Base-by-base conservation (phyloP, 2,329 filamentous ascomycete genomes). In the Claviceps pazoutovae region DNA sequence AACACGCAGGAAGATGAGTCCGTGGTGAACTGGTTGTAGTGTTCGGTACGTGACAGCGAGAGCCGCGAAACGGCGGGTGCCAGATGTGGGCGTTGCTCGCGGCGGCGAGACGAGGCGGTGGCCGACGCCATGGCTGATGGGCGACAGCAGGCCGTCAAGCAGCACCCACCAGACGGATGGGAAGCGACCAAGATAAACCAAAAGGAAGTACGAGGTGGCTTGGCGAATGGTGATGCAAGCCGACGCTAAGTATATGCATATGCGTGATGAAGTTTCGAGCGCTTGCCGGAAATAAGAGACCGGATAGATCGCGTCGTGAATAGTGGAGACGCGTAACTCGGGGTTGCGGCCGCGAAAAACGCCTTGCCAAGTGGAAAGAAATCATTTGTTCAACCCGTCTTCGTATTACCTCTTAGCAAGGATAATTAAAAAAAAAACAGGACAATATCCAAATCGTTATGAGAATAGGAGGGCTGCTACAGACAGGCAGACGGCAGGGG, bases 11-110 rank as follows among this genome's bases (percentile, higher is more conserved):
- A 78, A 36, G 75, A 72, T 55, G 83, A 83, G 53, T 88, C 88
- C 61, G 84, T 80, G 63, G 93, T 86, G 47, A 88, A 93, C 56
- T 88, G 84, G 64, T 85, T 84, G 62, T 89, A 86, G 59, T 88
- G 82, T 66, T 86, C 85, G 41, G 68, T 67, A 57, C 83, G 75
- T 23, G 74, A 74, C 51, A 73, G 68, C 14, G 76, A 74, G 53
- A 80, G 75, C 62, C 82, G 80, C 56, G 83, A 78, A 60, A 84
- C 66, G 71, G 89, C 67, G 63, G 82, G 74, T 14, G 66, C 58
- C 2, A 53, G 51, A 23, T 50, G 54, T 11, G 48, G 48, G 30
- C 50, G 48, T 17, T 52, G 50, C 2, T 52, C 16, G 30, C 39
- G 30, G n/a, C 42, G 49, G 30, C 46, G 52, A 14, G 52, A 51